Percentiles rank a stretch among this genome's conserved stretches.
phyloP scores from a whole-genome alignment of 371 early-diverging fungal genomes.

The Synchytrium microbalum region DNA sequence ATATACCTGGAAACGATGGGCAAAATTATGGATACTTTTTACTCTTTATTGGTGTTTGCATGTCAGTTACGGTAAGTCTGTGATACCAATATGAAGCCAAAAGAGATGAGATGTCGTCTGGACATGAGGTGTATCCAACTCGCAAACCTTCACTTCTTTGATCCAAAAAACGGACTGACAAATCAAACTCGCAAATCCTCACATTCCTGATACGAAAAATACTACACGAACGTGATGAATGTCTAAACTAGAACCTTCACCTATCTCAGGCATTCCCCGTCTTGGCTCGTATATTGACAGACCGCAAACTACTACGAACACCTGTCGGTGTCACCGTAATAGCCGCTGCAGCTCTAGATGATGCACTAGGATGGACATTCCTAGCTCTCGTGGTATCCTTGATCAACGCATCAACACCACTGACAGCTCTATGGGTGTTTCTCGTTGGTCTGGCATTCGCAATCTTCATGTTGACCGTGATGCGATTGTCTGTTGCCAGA shows the following conservation, averaged over 20 bases:
- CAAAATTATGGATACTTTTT: conserved; percentile 21
- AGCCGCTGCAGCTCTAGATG: conserved; percentile 75
- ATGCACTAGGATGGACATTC: conserved; percentile 64
- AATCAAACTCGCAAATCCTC: no score
- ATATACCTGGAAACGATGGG: neutral
- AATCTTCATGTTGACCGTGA: conserved; percentile 3
- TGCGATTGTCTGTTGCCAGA: neutral
- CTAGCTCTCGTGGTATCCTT: conserved; percentile 12
- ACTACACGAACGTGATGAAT: neutral
- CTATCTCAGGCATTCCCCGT: conserved; percentile 69
- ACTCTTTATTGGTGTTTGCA: conserved; percentile 73
- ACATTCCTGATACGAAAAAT: conserved; percentile 83
- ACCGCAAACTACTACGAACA: conserved; percentile 65
- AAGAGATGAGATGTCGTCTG: no score
- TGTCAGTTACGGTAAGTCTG: conserved; percentile 82
- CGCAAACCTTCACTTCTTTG: no score
- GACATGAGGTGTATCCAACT: no score
- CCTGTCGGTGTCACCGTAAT: conserved; percentile 67
- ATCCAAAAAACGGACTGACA: no score
- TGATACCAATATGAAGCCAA: no score
- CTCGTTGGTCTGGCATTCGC: conserved; percentile 10
- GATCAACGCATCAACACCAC: conserved; percentile 9
- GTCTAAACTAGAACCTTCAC: conserved; percentile 11
- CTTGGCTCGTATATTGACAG: conserved; percentile 77
- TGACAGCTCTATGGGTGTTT: conserved; percentile 13